Base-by-base conservation (phyloP, 305 asterid species). In the Ilex paraguariensis region DNA sequence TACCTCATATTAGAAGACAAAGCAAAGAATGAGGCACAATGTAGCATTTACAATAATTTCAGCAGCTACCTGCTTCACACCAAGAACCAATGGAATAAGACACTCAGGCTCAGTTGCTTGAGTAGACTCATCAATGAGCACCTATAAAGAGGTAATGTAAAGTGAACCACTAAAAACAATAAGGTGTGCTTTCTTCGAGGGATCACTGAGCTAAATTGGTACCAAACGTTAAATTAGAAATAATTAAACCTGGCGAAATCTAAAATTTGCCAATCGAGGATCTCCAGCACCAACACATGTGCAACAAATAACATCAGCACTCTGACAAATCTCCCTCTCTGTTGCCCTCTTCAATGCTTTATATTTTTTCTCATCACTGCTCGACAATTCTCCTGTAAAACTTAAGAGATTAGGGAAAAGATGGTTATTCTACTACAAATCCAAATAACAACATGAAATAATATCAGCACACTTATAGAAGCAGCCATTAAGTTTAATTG, bases 251-350 rank as follows among this genome's bases (percentile, higher is more conserved):
- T 94, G 99, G 44, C 99, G 96, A 69, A 83, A 94, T 77, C 99
- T 91, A 70, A 94, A 94, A 80, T 94, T 91, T 62, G 97, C 84
- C 73, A 94, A 67, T 64, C 98, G 93, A 73, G 97, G 99, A 81
- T 94, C 99, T 74, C 99, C 99, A 63, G 98, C 99, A 62, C 99
- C 99, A 65, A 94, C 99, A 16, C 99, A 91, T 40, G 99, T 94
- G 75, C 99, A 94, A 61, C 99, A 94, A 70, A 94, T 94, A 73
- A 94, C 99, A 82, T 94, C 99, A 77, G 99, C 99, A 81, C 98
- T 94, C 84, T 91, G 99, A 68, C 94, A 81, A 80, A 94, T 94
- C 84, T 94, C 99, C 84, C 98, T 84, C 82, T 90, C 99, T 63
- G 99, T 94, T 48, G 96, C 95, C 75, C 98, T 84, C 78, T 91